A percentile compares a stretch with the other conserved stretches of the same genome.
Evolutionary conservation across 2,329 filamentous ascomycete genomes (phyloP).

Genomic region (Hymenoscyphus albidus): DNA sequence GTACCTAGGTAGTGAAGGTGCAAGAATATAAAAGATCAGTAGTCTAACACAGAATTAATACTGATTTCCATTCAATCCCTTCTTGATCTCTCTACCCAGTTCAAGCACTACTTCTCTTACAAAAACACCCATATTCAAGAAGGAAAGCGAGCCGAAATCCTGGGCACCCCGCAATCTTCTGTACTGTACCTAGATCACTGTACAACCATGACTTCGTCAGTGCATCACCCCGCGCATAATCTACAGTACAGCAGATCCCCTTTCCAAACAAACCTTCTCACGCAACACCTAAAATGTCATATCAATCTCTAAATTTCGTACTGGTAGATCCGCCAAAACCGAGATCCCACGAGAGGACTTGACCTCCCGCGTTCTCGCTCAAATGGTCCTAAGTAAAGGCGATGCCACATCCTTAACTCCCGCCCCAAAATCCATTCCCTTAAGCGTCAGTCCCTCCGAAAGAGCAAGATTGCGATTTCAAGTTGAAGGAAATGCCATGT

Average conservation of each 20-base stretch:
- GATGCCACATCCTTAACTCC: conserved; percentile 39
- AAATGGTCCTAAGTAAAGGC: conserved; percentile 46
- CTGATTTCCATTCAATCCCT: neutral
- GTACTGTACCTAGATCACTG: neutral
- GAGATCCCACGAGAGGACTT: conserved; percentile 37
- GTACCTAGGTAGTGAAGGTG: neutral
- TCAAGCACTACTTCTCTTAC: neutral
- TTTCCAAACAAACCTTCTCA: neutral
- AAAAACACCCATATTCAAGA: neutral
- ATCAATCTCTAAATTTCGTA: neutral
- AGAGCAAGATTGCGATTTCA: conserved; percentile 45
- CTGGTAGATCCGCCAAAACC: conserved; percentile 1
- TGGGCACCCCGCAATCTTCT: neutral
- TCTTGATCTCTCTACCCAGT: neutral
- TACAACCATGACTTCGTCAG: neutral
- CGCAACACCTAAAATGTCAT: neutral
- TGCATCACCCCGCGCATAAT: neutral
- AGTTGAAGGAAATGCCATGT: conserved; percentile 49
- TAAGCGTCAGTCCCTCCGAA: conserved; percentile 36
- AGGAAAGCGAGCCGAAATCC: neutral
- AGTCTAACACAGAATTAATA: neutral
- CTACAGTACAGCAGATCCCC: too few species aligned
- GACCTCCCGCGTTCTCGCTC: conserved; percentile 25
- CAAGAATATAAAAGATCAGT: neutral
- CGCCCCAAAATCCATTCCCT: conserved; percentile 43